Evolutionary conservation across 1,284 basidiomycete species (phyloP).

Genomic region (Rhodotorula sp.): DNA sequence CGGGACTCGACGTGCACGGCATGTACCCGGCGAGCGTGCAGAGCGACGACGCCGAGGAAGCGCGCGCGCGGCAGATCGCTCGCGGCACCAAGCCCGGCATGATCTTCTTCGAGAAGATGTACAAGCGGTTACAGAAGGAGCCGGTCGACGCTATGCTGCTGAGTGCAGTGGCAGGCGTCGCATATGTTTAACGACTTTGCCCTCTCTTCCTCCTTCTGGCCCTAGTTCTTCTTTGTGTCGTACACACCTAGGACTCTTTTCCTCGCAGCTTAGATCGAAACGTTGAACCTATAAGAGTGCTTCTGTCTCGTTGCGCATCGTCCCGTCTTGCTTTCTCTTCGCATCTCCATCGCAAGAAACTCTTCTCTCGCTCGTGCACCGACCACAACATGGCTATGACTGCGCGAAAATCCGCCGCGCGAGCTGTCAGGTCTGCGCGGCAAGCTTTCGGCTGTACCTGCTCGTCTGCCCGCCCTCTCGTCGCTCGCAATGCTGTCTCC

Average conservation of each 20-base stretch:
- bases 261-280: neutral
- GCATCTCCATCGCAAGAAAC: neutral
- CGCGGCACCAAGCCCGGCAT: conserved; percentile 33
- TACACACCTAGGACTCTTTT: neutral
- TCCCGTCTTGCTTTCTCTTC: neutral
- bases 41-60: conserved; percentile 22
- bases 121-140: conserved; percentile 32
- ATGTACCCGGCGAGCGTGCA: conserved; percentile 38
- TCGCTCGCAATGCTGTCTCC: neutral
- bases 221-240: neutral
- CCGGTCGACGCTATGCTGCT: conserved; percentile 44
- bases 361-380: neutral
- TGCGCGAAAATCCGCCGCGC: neutral
- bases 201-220: neutral
- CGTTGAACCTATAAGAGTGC: neutral
- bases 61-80: conserved; percentile 7
- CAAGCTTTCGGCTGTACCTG: neutral
- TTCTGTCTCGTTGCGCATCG: neutral
- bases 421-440: neutral
- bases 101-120: conserved; percentile 41
- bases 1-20: conserved; percentile 58
- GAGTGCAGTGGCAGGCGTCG: conserved; percentile 41
- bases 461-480: neutral
- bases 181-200: conserved; percentile 26
- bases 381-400: neutral